Conservation (phyloP, 2,329 filamentous ascomycete species). For the Fusarium decemcellulare region DNA sequence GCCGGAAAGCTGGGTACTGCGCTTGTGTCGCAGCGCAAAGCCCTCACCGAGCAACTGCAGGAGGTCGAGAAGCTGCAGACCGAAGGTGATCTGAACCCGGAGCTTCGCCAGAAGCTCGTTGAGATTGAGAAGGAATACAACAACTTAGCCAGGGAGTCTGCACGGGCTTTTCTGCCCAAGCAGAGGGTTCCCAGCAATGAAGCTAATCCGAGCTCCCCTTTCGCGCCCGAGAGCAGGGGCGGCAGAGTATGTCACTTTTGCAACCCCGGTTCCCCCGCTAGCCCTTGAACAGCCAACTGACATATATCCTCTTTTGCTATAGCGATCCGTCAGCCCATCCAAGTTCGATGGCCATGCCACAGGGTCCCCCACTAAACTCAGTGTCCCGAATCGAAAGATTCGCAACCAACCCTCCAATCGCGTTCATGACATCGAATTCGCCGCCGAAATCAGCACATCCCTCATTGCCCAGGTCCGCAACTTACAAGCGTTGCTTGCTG, state of each 20-base stretch:
- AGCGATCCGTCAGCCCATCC: slow-evolving; percentile 80
- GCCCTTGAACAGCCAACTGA: slow-evolving; percentile 13
- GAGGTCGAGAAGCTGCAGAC: slow-evolving; percentile 86
- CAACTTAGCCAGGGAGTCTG: slow-evolving; percentile 90
- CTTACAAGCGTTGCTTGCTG: slow-evolving; percentile 85
- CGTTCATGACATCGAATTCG: slow-evolving; percentile 96
- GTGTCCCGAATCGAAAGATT: slow-evolving; percentile 87
- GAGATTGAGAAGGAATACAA: slow-evolving; percentile 97
- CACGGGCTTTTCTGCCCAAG: slow-evolving; percentile 88
- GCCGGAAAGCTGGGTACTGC: slow-evolving; percentile 90
- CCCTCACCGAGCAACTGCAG: slow-evolving; percentile 84
- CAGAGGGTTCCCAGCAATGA: slow-evolving; percentile 84
- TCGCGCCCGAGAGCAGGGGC: slow-evolving; percentile 65
- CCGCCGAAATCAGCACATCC: slow-evolving; percentile 97
- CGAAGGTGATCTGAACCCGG: slow-evolving; percentile 84
- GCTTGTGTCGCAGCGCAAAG: slow-evolving; percentile 87
- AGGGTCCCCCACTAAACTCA: slow-evolving; percentile 90
- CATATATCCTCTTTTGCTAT: slow-evolving; percentile 33
- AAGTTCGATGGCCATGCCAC: slow-evolving; percentile 89
- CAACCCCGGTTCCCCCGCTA: not conserved
- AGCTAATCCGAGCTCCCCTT: slow-evolving; percentile 65
- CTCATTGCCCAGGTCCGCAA: slow-evolving; percentile 94
- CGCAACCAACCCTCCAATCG: slow-evolving; percentile 91
- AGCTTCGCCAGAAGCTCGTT: slow-evolving; percentile 84
- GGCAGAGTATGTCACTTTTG: slow-evolving; percentile 63